These are phyloP conservation scores for Blastocystis sp. DNA, from an alignment of 352 stramenopile genomes.

Conservation along the genomic window DNA sequence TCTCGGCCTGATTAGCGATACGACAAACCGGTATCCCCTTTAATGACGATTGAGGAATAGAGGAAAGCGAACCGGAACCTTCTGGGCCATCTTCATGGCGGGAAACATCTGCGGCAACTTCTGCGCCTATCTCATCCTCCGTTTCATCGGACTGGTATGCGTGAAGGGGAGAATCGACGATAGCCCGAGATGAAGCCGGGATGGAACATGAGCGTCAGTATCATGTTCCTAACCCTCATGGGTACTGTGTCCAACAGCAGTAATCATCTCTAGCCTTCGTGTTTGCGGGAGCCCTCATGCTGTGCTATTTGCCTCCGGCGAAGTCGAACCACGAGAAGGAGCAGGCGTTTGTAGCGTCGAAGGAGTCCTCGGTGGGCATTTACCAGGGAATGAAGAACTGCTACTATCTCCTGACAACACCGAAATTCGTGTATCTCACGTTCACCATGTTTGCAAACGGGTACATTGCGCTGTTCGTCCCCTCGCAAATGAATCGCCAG, in stretches of 20 bases:
- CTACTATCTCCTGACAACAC: conserved; percentile 53
- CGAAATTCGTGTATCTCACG: conserved; percentile 45
- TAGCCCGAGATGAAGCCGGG: background rate
- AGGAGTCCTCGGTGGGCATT: background rate
- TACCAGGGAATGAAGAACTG: conserved; percentile 53
- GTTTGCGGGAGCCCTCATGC: background rate
- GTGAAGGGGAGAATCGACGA: background rate
- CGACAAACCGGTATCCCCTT: conserved; percentile 35
- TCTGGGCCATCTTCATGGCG: conserved; percentile 65
- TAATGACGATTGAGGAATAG: background rate
- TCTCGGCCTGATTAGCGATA: conserved; percentile 50
- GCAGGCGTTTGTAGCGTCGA: background rate
- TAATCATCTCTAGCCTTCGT: conserved; percentile 6
- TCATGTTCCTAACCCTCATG: conserved; percentile 33
- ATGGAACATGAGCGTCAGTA: conserved; percentile 40
- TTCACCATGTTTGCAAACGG: conserved; percentile 60
- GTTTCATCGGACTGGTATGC: conserved; percentile 41
- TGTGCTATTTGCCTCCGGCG: conserved; percentile 34
- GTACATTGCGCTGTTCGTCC: conserved; percentile 63
- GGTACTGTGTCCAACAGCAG: background rate
- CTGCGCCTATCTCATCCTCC: conserved; percentile 54
- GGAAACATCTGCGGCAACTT: conserved; percentile 62
- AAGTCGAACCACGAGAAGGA: background rate
- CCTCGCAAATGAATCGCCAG: conserved; percentile 64
- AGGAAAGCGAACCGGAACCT: conserved; percentile 42